phyloP scores from a whole-genome alignment of 2,329 filamentous ascomycete species.

The Aspergillus viridinutans region DNA sequence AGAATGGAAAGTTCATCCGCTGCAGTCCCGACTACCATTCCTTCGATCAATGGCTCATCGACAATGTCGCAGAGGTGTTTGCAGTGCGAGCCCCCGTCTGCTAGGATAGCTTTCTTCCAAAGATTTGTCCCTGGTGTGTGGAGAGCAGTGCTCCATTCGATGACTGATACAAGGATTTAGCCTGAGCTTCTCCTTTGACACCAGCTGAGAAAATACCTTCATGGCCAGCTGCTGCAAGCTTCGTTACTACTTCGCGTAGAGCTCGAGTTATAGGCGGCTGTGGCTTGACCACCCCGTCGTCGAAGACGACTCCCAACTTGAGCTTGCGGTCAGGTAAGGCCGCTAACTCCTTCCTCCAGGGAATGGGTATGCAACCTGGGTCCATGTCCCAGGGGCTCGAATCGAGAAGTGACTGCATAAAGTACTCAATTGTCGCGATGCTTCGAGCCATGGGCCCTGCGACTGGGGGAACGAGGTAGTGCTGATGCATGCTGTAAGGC shows the following conservation, averaged over 20 bases:
- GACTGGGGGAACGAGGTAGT: conserved; percentile 25
- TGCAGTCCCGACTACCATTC: conserved; percentile 30
- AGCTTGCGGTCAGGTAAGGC: conserved; percentile 41
- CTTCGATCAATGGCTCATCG: conserved; percentile 28
- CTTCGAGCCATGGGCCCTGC: conserved; percentile 24
- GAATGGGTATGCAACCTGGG: conserved; percentile 37
- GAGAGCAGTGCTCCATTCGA: conserved; percentile 29
- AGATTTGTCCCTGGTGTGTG: conserved; percentile 21
- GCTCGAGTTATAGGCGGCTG: conserved; percentile 58
- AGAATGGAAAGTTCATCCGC: conserved; percentile 17
- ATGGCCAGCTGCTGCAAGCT: conserved; percentile 53
- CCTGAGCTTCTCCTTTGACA: not conserved
- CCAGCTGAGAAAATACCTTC: conserved; percentile 27
- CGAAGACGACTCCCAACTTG: conserved; percentile 56
- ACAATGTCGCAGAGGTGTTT: conserved; percentile 21
- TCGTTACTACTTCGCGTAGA: conserved; percentile 48
- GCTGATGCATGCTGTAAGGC: conserved; percentile 40
- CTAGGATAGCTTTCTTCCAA: conserved; percentile 26
- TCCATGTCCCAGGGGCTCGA: conserved; percentile 31
- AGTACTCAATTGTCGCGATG: conserved; percentile 23
- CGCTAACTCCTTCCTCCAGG: conserved; percentile 23
- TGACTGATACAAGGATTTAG: conserved; percentile 11
- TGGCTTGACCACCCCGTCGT: conserved; percentile 56
- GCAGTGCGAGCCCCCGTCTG: conserved; percentile 29
- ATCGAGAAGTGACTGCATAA: conserved; percentile 22